Evolutionary conservation across 129 eudicot species (phyloP).

Genomic region (Daucus carota): DH1_v3.0 NC_030383.2:42227501-42228000

Average conservation of each 20-base stretch:
- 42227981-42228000: not conserved
- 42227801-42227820: not conserved
- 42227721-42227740: slow-evolving; percentile 44
- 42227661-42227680: slow-evolving; percentile 42
- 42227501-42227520: not conserved
- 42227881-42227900: not conserved
- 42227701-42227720: slow-evolving; percentile 43
- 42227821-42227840: not conserved
- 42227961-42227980: not conserved
- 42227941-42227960: not conserved
- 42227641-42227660: slow-evolving; percentile 54
- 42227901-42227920: not conserved
- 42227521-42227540: not conserved
- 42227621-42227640: slow-evolving; percentile 29
- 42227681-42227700: slow-evolving; percentile 24
- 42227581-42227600: slow-evolving; percentile 1
- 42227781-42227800: not conserved
- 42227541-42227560: not conserved
- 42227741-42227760: slow-evolving; percentile 46
- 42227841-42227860: not conserved
- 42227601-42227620: slow-evolving; percentile 48
- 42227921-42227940: not conserved
- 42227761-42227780: not conserved
- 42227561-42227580: not conserved
- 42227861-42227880: not conserved